A percentile compares a stretch with the other conserved stretches of the same genome.
phyloP scores from a whole-genome alignment of 352 stramenopile genomes.

The Phytophthora boehmeriae region DNA sequence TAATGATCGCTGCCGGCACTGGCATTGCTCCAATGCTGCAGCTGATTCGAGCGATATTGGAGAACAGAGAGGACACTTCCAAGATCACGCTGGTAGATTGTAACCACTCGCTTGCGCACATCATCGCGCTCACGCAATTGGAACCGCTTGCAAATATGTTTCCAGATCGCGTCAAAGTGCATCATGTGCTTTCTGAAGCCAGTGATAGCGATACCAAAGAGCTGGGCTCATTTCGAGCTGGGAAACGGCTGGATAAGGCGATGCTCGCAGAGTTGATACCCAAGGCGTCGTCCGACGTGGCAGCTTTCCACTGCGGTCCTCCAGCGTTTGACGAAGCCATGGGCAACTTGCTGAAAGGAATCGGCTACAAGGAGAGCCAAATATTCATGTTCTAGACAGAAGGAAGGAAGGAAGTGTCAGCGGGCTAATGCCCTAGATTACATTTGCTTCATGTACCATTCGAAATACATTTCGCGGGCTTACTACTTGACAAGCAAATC shows the following conservation, averaged over 20 bases:
- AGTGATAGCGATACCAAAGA: slow-evolving; percentile 52
- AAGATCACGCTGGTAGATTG: slow-evolving; percentile 80
- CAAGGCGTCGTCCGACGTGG: slow-evolving; percentile 39
- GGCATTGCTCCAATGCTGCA: slow-evolving; percentile 88
- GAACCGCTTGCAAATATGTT: slow-evolving; percentile 86
- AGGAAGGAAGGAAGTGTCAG: too few relatives aligned
- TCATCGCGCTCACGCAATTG: slow-evolving; percentile 76
- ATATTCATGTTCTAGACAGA: slow-evolving; percentile 66
- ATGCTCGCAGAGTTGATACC: slow-evolving; percentile 60
- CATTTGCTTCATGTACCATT: too few relatives aligned
- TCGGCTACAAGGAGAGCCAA: slow-evolving; percentile 57
- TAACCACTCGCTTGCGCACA: slow-evolving; percentile 67
- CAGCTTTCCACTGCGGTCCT: slow-evolving; percentile 76
- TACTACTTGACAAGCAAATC: too few relatives aligned
- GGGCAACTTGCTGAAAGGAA: slow-evolving; percentile 37
- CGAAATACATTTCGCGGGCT: too few relatives aligned
- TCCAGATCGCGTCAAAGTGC: slow-evolving; percentile 55
- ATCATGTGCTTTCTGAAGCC: slow-evolving; percentile 67
- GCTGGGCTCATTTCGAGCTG: slow-evolving; percentile 56
- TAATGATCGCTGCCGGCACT: slow-evolving; percentile 77
- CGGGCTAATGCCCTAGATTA: not conserved
- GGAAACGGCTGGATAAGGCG: slow-evolving; percentile 47
- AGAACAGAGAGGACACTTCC: slow-evolving; percentile 56
- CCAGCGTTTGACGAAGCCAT: slow-evolving; percentile 77
- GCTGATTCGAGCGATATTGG: slow-evolving; percentile 70